Conservation (phyloP, 495 filamentous ascomycete species). For the Articulospora tetracladia region DNA sequence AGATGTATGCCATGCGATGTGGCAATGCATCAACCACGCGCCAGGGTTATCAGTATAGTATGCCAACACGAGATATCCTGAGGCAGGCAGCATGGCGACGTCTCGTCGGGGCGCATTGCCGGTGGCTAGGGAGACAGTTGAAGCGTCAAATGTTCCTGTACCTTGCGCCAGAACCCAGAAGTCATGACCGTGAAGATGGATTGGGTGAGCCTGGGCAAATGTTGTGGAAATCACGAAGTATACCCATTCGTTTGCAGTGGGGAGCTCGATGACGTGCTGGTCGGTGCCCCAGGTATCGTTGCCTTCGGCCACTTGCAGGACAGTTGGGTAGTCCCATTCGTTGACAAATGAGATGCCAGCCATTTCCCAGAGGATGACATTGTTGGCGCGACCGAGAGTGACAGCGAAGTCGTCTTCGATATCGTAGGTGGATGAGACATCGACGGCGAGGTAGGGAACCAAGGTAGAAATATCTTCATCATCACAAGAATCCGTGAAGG, state of each 20-base stretch:
- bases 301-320: constrained; percentile 31
- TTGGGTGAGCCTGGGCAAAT: constrained; percentile 44
- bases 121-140: background rate
- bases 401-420: background rate
- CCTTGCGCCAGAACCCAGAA: constrained; percentile 46
- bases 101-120: constrained; percentile 54
- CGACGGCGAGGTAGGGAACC: constrained; percentile 29
- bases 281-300: constrained; percentile 28
- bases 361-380: background rate
- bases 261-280: background rate
- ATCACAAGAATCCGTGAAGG: constrained; percentile 24
- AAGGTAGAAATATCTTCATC: constrained; percentile 29
- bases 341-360: constrained; percentile 25
- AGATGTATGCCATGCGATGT: constrained; percentile 52
- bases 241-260: background rate
- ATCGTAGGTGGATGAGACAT: constrained; percentile 18
- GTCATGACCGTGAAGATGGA: constrained; percentile 62
- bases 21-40: constrained; percentile 47
- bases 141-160: constrained; percentile 26
- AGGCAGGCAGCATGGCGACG: constrained; percentile 42
- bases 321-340: constrained; percentile 36
- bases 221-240: constrained; percentile 44
- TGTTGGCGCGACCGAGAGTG: background rate
- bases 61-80: constrained; percentile 42
- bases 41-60: constrained; percentile 45